A percentile compares a stretch with the other conserved stretches of the same genome.
Conservation (phyloP, 352 stramenopile genomes). For the Saprolegnia diclina region DNA sequence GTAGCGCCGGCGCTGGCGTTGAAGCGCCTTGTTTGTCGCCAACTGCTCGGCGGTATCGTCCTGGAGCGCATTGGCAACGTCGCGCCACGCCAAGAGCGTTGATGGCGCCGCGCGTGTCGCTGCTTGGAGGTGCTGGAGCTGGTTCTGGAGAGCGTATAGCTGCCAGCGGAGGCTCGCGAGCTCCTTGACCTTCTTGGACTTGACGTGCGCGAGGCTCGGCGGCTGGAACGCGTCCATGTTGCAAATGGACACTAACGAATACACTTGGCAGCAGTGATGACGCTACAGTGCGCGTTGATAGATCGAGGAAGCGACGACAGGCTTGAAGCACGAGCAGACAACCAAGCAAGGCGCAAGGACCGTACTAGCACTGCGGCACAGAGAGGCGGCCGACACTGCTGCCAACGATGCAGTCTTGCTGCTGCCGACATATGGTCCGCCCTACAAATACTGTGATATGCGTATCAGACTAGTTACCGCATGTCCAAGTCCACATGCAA, state of each 20-base stretch:
- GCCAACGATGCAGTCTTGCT: no score
- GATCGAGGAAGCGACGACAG: no score
- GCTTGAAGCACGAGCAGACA: no score
- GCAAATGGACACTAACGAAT: no score
- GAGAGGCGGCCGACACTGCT: no score
- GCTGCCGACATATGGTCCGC: no score
- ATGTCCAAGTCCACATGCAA: no score
- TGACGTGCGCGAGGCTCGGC: neutral
- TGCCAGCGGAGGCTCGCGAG: neutral
- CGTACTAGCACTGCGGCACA: no score
- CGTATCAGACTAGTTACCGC: no score
- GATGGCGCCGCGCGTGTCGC: no score
- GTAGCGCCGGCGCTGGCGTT: neutral
- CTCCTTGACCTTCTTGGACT: neutral
- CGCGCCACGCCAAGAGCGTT: neutral
- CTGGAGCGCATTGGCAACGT: neutral
- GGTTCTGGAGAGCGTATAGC: neutral
- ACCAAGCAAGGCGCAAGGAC: no score
- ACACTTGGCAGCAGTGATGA: neutral
- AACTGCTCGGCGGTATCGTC: neutral
- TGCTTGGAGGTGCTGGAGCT: neutral
- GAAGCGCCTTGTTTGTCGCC: neutral
- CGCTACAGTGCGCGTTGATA: neutral
- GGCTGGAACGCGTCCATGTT: neutral
- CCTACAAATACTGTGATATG: no score